A percentile compares a stretch with the other conserved stretches of the same genome.
Conservation (phyloP, 2,329 filamentous ascomycete species). For the Fusarium floridanum region DNA sequence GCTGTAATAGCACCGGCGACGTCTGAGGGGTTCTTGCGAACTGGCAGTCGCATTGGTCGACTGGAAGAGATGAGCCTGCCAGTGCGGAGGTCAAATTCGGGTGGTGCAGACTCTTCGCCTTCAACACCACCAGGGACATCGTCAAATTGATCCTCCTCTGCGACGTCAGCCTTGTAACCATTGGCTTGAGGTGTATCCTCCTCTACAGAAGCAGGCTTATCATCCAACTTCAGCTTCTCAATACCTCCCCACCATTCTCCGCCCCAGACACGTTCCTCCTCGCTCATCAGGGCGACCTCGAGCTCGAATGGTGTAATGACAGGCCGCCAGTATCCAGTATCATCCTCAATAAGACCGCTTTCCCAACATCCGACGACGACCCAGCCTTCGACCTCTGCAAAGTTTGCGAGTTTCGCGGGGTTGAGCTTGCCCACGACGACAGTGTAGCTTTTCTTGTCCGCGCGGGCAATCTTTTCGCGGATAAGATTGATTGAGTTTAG, state of each 20-base stretch:
- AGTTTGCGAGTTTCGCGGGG: slow-evolving; percentile 95
- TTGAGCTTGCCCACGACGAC: slow-evolving; percentile 98
- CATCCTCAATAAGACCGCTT: slow-evolving; percentile 89
- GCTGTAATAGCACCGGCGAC: slow-evolving; percentile 12
- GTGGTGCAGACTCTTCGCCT: slow-evolving; percentile 82
- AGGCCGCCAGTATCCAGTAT: slow-evolving; percentile 83
- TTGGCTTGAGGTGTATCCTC: slow-evolving; percentile 27
- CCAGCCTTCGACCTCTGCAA: slow-evolving; percentile 95
- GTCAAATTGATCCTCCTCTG: slow-evolving; percentile 38
- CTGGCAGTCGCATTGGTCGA: slow-evolving; percentile 75
- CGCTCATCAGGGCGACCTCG: slow-evolving; percentile 79
- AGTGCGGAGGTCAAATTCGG: slow-evolving; percentile 92
- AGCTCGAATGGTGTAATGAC: slow-evolving; percentile 97
- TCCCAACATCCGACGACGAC: slow-evolving; percentile 99
- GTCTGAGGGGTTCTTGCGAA: slow-evolving; percentile 40
- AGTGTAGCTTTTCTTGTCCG: slow-evolving; percentile 95
- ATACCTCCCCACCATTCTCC: slow-evolving; percentile 92
- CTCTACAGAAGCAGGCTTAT: slow-evolving; percentile 27
- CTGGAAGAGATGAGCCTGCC: slow-evolving; percentile 85
- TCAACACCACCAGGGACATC: slow-evolving; percentile 61
- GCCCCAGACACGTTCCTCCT: slow-evolving; percentile 85
- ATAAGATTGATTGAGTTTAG: slow-evolving; percentile 82
- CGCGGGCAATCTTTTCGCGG: slow-evolving; percentile 77
- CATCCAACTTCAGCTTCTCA: slow-evolving; percentile 70
- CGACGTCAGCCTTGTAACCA: slow-evolving; percentile 20